A percentile compares a stretch with the other conserved stretches of the same genome.
Evolutionary conservation across 495 filamentous ascomycete species (phyloP).

Genomic region (Talaromyces ruber): DNA sequence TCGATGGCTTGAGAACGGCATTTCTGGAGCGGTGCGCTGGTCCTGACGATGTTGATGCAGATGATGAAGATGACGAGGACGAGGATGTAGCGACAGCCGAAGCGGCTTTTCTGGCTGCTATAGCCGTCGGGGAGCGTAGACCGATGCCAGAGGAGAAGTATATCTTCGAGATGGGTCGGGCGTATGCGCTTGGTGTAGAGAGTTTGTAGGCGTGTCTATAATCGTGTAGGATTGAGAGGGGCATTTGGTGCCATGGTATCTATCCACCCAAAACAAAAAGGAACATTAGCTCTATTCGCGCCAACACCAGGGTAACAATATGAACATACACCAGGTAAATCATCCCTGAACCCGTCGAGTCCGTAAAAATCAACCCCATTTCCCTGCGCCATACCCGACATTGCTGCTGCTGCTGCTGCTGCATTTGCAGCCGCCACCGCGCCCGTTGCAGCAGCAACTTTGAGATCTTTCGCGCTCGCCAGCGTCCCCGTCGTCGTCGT

Average conservation of each 20-base stretch:
- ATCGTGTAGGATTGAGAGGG: constrained; percentile 62
- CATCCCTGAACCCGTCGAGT: constrained; percentile 6
- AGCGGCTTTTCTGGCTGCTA: constrained; percentile 14
- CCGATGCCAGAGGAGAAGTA: constrained; percentile 68
- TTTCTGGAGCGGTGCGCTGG: constrained; percentile 8
- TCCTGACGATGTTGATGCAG: constrained; percentile 3
- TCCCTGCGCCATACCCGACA: neutral
- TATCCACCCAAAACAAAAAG: constrained; percentile 26
- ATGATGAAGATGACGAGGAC: neutral
- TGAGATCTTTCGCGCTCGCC: constrained; percentile 13
- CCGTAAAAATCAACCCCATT: neutral
- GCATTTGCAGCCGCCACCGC: constrained; percentile 23
- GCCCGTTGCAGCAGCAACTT: constrained; percentile 13
- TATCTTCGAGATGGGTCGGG: constrained; percentile 61
- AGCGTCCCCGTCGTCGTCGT: constrained; percentile 18
- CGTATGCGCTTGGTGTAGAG: constrained; percentile 59
- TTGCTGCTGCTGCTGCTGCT: constrained; percentile 9
- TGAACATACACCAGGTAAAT: constrained; percentile 26
- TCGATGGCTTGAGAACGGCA: neutral
- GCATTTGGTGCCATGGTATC: constrained; percentile 71
- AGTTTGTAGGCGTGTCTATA: constrained; percentile 75
- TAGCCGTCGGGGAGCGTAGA: constrained; percentile 36
- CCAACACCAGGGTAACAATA: too few species aligned
- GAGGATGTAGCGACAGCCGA: neutral
- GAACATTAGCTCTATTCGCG: too few species aligned